Conservation (phyloP, 495 filamentous ascomycete genomes). For the Xylaria venustula region DNA sequence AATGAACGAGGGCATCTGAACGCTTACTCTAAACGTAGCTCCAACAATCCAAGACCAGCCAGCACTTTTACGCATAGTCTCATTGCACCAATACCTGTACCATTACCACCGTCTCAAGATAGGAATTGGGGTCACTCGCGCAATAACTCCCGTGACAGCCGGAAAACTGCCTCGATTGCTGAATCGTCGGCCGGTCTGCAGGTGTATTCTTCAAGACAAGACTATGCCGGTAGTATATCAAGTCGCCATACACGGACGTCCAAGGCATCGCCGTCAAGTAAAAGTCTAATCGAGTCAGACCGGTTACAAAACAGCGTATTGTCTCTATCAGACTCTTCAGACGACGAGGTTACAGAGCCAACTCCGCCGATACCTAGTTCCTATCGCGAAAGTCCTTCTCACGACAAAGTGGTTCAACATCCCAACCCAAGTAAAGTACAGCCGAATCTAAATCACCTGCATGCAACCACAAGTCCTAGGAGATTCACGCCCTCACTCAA, state of each 20-base stretch:
- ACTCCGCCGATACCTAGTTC: conserved; percentile 19
- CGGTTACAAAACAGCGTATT: conserved; percentile 47
- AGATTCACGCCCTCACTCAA: conserved; percentile 16
- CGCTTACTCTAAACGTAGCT: conserved; percentile 12
- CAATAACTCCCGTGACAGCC: conserved; percentile 27
- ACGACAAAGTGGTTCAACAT: conserved; percentile 7
- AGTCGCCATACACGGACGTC: conserved; percentile 52
- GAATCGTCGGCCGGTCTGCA: conserved; percentile 26
- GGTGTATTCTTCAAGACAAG: conserved; percentile 24
- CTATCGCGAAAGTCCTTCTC: conserved; percentile 21
- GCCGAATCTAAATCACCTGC: conserved; percentile 13
- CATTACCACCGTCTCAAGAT: conserved; percentile 7
- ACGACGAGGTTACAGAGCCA: conserved; percentile 34
- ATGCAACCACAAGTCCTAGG: not conserved
- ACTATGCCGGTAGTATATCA: conserved; percentile 46
- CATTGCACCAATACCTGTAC: conserved; percentile 18
- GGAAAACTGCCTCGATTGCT: conserved; percentile 19
- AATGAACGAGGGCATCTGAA: conserved; percentile 3
- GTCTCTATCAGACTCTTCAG: conserved; percentile 50
- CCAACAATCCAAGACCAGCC: conserved; percentile 14
- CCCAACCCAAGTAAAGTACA: conserved; percentile 15
- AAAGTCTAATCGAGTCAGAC: conserved; percentile 43
- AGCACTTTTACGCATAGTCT: conserved; percentile 24
- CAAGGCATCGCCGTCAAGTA: conserved; percentile 45
- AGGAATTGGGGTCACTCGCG: conserved; percentile 25